Conservation (phyloP, 2,329 filamentous ascomycete species). For the Aureobasidium sp. region DNA sequence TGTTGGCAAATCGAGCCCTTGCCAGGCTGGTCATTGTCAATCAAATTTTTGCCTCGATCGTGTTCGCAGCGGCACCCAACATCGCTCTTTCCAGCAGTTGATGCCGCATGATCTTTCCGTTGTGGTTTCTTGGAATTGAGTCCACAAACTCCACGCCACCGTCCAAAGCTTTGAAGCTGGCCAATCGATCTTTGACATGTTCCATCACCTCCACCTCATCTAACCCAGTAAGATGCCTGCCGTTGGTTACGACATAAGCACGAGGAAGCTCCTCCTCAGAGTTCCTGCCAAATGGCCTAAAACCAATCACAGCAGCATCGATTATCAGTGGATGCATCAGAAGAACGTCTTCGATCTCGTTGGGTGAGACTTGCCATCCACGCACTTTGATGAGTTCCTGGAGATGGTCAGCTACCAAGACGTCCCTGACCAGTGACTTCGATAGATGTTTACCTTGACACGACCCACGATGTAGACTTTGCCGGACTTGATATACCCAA, state of each 20-base stretch:
- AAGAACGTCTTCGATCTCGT: conserved; percentile 28
- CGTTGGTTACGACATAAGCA: background rate
- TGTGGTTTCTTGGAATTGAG: background rate
- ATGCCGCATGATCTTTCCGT: background rate
- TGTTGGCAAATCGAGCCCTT: background rate
- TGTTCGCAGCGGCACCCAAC: background rate
- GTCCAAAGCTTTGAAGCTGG: background rate
- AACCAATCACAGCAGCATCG: conserved; percentile 21
- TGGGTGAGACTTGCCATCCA: conserved; percentile 30
- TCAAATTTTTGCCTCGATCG: background rate
- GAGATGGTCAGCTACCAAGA: conserved; percentile 21
- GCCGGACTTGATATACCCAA: conserved; percentile 11
- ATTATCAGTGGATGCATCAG: conserved; percentile 21
- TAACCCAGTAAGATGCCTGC: no score
- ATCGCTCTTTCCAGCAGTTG: background rate
- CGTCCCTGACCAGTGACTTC: background rate
- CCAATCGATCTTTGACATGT: background rate
- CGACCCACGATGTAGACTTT: conserved; percentile 26
- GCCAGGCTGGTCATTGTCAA: background rate
- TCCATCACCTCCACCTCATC: background rate
- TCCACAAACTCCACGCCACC: background rate
- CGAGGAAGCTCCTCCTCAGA: background rate
- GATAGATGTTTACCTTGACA: background rate
- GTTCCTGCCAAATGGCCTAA: background rate
- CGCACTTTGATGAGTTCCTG: conserved; percentile 31